These are phyloP conservation scores for Dichomitus squalens DNA, from an alignment of 1,284 basidiomycete genomes.

Conservation along the genomic window DNA sequence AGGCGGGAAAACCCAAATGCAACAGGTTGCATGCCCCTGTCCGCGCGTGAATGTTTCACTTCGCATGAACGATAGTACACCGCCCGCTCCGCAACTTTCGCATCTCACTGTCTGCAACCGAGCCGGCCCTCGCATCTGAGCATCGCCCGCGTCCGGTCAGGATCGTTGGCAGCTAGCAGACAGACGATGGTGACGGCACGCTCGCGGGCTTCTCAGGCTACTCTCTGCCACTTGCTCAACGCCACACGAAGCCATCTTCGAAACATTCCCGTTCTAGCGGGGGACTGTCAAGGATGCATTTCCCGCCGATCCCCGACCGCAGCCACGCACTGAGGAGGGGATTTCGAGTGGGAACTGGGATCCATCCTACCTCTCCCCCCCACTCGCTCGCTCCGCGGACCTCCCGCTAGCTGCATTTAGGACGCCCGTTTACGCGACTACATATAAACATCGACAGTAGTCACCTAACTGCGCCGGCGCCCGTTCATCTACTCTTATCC, in stretches of 20 bases:
- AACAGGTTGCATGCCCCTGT: neutral
- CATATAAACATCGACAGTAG: conserved; percentile 7
- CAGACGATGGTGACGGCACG: neutral
- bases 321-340: neutral
- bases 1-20: neutral
- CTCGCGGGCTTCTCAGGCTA: neutral
- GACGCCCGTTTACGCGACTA: neutral
- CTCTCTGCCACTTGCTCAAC: neutral
- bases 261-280: neutral
- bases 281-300: neutral
- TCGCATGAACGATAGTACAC: neutral
- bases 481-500: conserved; percentile 37
- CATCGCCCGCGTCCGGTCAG: neutral
- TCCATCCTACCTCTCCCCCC: neutral
- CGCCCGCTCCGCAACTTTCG: neutral
- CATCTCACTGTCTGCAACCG: neutral
- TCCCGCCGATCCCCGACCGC: conserved; percentile 13
- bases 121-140: neutral
- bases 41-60: neutral
- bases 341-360: neutral
- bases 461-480: neutral
- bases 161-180: neutral
- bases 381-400: conserved; percentile 23
- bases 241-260: neutral
- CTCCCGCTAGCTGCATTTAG: neutral